phyloP scores from a whole-genome alignment of 2,329 filamentous ascomycete species.

The Alternaria dauci region DNA sequence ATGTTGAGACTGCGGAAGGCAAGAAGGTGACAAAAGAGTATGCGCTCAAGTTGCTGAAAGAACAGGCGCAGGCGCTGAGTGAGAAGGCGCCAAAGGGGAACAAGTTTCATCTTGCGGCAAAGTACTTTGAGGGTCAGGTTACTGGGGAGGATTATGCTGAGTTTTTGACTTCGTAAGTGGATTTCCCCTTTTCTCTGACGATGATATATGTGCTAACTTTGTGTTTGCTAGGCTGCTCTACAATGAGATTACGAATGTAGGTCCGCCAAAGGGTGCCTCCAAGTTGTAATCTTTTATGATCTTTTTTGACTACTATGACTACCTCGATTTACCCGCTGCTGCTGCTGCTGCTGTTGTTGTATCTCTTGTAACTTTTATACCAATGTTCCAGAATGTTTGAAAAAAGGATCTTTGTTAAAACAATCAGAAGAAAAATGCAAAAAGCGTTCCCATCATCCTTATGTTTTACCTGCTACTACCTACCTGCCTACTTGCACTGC shows the following conservation, averaged over 20 bases:
- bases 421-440: background rate
- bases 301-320: background rate
- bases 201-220: background rate
- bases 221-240: constrained; percentile 72
- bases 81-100: constrained; percentile 83
- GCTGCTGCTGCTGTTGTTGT: background rate
- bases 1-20: constrained; percentile 81
- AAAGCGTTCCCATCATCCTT: too few species aligned
- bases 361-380: constrained; percentile 16
- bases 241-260: constrained; percentile 83
- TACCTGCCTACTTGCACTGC: too few species aligned
- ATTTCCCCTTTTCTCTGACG: background rate
- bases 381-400: background rate
- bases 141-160: constrained; percentile 98
- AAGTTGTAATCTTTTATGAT: constrained; percentile 50
- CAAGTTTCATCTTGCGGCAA: constrained; percentile 87
- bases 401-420: background rate
- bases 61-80: constrained; percentile 80
- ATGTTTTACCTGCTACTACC: too few species aligned
- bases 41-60: constrained; percentile 82
- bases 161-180: constrained; percentile 82
- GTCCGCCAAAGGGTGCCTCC: constrained; percentile 65
- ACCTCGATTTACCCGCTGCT: too few species aligned
- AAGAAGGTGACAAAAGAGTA: constrained; percentile 94
- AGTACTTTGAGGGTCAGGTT: constrained; percentile 92